Evolutionary conservation across 208 protist species (phyloP).

Genomic region (Herpetomonas samuelpessoai): DNA sequence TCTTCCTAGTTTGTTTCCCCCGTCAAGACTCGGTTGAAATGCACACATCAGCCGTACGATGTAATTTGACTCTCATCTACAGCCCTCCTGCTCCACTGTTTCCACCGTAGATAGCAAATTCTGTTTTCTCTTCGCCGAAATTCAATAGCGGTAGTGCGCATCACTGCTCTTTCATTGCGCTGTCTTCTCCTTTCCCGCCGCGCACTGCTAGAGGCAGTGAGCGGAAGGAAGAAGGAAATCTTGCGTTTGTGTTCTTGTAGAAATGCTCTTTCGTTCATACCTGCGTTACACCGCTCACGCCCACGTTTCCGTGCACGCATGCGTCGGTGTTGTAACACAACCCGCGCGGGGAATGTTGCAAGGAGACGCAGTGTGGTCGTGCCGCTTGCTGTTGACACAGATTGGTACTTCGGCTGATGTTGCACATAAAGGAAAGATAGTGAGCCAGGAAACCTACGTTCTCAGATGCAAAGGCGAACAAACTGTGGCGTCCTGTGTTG

Average conservation of each 20-base stretch:
- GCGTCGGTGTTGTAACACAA: slow-evolving; percentile 71
- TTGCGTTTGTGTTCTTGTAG: too few species aligned
- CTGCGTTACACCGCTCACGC: too few species aligned
- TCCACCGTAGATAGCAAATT: too few species aligned
- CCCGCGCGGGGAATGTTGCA: slow-evolving; percentile 55
- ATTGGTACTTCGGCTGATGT: slow-evolving; percentile 41
- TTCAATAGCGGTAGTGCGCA: too few species aligned
- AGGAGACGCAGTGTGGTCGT: slow-evolving; percentile 74
- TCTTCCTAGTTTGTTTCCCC: too few species aligned
- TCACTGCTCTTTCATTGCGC: too few species aligned
- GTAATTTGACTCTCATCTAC: too few species aligned
- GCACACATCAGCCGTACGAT: too few species aligned
- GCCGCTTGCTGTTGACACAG: slow-evolving; percentile 66
- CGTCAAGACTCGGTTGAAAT: too few species aligned
- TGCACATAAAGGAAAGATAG: slow-evolving; percentile 1
- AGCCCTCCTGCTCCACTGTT: too few species aligned
- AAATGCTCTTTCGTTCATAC: slow-evolving; percentile 2
- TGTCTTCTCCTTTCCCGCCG: neutral
- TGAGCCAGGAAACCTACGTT: slow-evolving; percentile 38
- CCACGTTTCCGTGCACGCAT: slow-evolving; percentile 55
- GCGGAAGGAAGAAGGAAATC: too few species aligned
- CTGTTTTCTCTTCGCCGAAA: too few species aligned
- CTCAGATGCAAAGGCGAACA: slow-evolving; percentile 61
- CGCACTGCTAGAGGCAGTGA: neutral
- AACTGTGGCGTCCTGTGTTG: slow-evolving; percentile 52